Conservation (phyloP, 352 stramenopile genomes). For the Stramenopiles sp. region DNA sequence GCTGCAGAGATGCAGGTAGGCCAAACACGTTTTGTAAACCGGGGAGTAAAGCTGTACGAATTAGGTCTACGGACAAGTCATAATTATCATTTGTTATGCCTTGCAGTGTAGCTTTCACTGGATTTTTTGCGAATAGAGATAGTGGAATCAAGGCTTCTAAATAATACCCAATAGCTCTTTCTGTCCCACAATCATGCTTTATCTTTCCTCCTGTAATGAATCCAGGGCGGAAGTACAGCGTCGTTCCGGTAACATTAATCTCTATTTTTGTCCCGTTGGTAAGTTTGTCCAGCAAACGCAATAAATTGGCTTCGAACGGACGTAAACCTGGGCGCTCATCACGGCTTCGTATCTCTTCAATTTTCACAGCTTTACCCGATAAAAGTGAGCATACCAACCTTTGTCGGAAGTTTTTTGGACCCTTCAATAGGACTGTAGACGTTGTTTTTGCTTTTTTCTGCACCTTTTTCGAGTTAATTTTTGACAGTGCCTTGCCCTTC, state of each 20-base stretch:
- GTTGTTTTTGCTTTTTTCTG: neutral
- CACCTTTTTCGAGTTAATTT: neutral
- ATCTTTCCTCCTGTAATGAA: slow-evolving; percentile 81
- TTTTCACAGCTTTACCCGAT: slow-evolving; percentile 66
- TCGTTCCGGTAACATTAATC: slow-evolving; percentile 97
- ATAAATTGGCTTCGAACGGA: slow-evolving; percentile 86
- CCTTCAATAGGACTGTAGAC: slow-evolving; percentile 32
- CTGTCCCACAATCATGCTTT: slow-evolving; percentile 76
- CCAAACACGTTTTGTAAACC: slow-evolving; percentile 41
- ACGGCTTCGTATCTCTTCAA: slow-evolving; percentile 81
- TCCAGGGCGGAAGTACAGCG: slow-evolving; percentile 83
- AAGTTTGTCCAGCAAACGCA: slow-evolving; percentile 83
- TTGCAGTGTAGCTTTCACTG: slow-evolving; percentile 79
- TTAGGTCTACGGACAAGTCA: slow-evolving; percentile 72
- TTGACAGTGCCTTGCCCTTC: no score
- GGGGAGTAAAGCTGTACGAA: slow-evolving; percentile 77
- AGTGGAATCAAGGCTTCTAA: slow-evolving; percentile 89
- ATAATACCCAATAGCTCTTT: slow-evolving; percentile 87
- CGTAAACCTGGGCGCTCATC: slow-evolving; percentile 78
- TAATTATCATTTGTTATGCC: slow-evolving; percentile 44
- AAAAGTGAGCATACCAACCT: slow-evolving; percentile 72
- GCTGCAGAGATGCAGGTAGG: neutral
- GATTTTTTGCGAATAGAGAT: slow-evolving; percentile 86
- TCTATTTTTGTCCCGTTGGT: slow-evolving; percentile 92
- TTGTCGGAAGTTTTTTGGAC: slow-evolving; percentile 76